Base-by-base conservation (phyloP, 768 basidiomycete genomes). In the Mycena leptocephala region DNA sequence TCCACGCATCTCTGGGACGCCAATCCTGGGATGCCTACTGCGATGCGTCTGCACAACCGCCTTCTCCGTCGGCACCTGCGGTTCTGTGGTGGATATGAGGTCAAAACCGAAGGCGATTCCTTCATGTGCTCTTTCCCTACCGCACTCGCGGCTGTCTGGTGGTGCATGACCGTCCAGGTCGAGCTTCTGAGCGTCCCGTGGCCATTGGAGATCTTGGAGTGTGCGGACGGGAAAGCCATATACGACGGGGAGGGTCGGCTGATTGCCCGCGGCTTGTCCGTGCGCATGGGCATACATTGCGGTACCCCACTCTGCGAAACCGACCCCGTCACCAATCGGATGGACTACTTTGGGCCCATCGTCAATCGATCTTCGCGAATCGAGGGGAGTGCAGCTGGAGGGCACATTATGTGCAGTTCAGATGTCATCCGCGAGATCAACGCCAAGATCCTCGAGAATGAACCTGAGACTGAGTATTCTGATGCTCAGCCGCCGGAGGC, bases 111-210 rank as follows among this genome's bases (percentile, higher is more conserved):
- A 93, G 98, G 98, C 33, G 98, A 99, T 81, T 93, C 98, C 0
- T 99, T 99, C 88, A 97, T 99, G 95, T 97, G 97, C 67, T 96
- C 98, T 26, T 99, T 99, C 90, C 95, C 96, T 3, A 95, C 93
- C 2, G 91, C 96, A 16, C 88, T 96, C 2, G 90, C 95, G 0
- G 98, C 96, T 0, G 85, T 99, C 22, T 93, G 96, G 89, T 99
- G 96, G 95, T 94, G 94, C 78, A 88, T 98, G 80, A 93, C 91
- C 35, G 95, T 97, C 22, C 98, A 99, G 83, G 86, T 93, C 33
- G 92, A 95, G 80, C 89, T 99, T 14, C 87, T 99, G 30, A 87
- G 93, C 35, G 93, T 95, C 74, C 85, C 92, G 16, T 99, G 98
- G 98, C 98, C 98, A 2, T 83, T 95, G 80, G 98, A 99, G 84